Conservation (phyloP, 78 protist species). For the Dictyostelium citrinum region DNA sequence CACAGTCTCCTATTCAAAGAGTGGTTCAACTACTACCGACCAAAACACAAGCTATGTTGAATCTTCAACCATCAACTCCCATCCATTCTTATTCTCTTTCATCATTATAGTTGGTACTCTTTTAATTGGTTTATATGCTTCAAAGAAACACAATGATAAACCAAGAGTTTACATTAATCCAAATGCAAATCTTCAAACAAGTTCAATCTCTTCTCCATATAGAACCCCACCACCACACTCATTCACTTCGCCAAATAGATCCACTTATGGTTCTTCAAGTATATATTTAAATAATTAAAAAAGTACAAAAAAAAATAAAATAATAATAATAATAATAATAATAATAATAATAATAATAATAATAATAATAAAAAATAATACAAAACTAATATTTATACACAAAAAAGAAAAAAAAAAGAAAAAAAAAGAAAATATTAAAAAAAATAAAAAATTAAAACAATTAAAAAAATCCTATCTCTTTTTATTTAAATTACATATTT, state of each 20-base stretch:
- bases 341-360: background rate
- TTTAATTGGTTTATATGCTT: background rate
- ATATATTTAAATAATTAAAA: conserved; percentile 1
- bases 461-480: background rate
- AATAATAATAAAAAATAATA: background rate
- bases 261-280: background rate
- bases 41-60: background rate
- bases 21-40: background rate
- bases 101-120: background rate
- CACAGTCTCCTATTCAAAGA: background rate
- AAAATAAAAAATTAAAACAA: background rate
- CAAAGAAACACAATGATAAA: background rate
- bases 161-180: conserved; percentile 8
- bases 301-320: background rate
- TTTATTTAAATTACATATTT: background rate
- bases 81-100: background rate
- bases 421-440: background rate
- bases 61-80: background rate
- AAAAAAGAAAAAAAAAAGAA: background rate
- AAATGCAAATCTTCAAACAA: background rate
- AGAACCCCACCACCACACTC: conserved; percentile 38
- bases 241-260: conserved; percentile 17
- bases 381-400: background rate
- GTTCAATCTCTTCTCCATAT: conserved; percentile 3
- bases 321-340: background rate